Percentiles rank a stretch among this genome's conserved stretches.
Evolutionary conservation across 108 stramenopile genomes (phyloP).

Genomic region (Nannochloropsis salina): DNA sequence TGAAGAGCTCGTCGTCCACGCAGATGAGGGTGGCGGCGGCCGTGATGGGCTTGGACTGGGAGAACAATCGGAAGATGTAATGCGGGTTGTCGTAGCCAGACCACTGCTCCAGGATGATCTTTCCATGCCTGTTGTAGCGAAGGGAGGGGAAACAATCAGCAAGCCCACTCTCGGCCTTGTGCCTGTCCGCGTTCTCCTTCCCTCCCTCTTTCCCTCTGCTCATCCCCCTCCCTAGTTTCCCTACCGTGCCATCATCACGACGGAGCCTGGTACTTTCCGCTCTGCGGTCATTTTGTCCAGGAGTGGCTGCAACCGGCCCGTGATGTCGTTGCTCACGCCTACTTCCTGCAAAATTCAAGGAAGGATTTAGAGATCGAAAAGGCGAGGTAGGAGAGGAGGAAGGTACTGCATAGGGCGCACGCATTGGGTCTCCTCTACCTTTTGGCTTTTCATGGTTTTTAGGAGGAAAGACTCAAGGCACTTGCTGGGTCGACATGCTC

Average conservation of each 20-base stretch:
- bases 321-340: not conserved
- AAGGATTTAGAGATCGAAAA: not conserved
- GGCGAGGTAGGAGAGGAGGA: not conserved
- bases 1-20: not conserved
- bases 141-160: not conserved
- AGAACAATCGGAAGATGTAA: not conserved
- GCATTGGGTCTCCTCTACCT: no score
- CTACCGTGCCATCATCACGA: not conserved
- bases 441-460: no score
- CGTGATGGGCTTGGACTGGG: not conserved
- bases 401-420: not conserved
- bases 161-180: no score
- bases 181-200: not conserved
- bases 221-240: not conserved
- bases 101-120: not conserved
- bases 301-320: not conserved
- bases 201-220: not conserved
- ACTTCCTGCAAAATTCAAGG: not conserved
- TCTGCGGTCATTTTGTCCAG: not conserved
- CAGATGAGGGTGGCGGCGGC: not conserved
- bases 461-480: no score
- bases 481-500: no score
- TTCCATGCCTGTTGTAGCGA: not conserved
- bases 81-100: not conserved
- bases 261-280: not conserved